Percentiles rank a stretch among this genome's conserved stretches.
phyloP scores from a whole-genome alignment of 768 basidiomycete genomes.

The Suillus cothurnatus region DNA sequence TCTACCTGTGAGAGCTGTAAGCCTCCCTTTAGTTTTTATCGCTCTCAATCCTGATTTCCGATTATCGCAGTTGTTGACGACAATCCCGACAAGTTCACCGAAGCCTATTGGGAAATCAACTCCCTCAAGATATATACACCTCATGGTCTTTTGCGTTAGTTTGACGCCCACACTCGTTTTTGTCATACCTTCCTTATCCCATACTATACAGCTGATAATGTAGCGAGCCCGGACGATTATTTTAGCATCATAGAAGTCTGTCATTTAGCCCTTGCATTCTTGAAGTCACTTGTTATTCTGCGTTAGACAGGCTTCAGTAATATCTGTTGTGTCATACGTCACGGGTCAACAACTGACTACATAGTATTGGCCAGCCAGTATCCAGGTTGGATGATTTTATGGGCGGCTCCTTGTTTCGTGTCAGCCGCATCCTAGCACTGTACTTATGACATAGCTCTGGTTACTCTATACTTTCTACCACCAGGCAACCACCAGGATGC shows the following conservation, averaged over 20 bases:
- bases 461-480: not conserved
- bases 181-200: no score
- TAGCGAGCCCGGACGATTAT: no score
- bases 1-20: constrained; percentile 47
- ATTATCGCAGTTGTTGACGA: constrained; percentile 52
- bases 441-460: not conserved
- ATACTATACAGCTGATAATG: not conserved
- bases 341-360: not conserved
- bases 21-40: constrained; percentile 21
- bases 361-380: not conserved
- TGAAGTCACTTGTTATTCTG: not conserved
- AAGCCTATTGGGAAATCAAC: constrained; percentile 75
- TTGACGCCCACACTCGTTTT: not conserved
- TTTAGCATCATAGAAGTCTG: not conserved
- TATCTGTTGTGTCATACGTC: not conserved
- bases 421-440: not conserved
- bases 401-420: not conserved
- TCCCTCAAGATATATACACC: constrained; percentile 55
- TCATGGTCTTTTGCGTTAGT: not conserved
- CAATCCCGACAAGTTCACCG: constrained; percentile 55
- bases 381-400: not conserved
- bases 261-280: not conserved
- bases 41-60: not conserved
- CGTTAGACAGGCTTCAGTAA: not conserved
- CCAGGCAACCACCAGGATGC: constrained; percentile 35